A percentile compares a stretch with the other conserved stretches of the same genome.
Evolutionary conservation across 495 filamentous ascomycete species (phyloP).

Genomic region (Penicillium lagena): DNA sequence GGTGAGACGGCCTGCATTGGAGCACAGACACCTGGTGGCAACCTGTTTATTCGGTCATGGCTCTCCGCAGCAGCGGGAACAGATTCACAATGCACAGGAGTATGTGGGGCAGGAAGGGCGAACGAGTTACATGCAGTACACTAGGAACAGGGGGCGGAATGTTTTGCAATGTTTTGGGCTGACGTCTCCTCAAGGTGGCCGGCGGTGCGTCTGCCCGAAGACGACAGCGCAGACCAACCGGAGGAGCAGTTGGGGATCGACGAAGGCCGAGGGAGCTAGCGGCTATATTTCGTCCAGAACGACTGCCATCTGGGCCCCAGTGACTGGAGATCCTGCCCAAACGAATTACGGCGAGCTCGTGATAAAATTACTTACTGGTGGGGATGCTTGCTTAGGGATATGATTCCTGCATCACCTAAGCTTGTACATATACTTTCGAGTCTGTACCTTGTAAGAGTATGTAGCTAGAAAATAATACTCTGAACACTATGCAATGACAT

Average conservation of each 20-base stretch:
- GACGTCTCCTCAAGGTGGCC: conserved; percentile 20
- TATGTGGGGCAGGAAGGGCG: conserved; percentile 22
- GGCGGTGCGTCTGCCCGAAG: conserved; percentile 16
- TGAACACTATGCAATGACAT: no score
- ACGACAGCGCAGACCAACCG: conserved; percentile 5
- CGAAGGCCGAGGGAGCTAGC: conserved; percentile 15
- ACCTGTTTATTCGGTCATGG: conserved; percentile 14
- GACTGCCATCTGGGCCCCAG: conserved; percentile 17
- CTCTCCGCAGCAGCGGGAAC: conserved; percentile 9
- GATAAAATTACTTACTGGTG: neutral
- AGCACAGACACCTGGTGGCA: conserved; percentile 14
- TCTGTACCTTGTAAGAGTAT: no score
- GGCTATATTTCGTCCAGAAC: conserved; percentile 22
- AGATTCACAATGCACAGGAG: conserved; percentile 21
- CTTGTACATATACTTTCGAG: neutral
- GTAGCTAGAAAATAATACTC: no score
- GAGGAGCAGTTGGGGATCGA: conserved; percentile 9
- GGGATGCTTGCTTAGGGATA: neutral
- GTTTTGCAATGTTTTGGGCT: conserved; percentile 18
- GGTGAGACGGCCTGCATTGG: conserved; percentile 12
- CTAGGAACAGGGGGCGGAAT: neutral
- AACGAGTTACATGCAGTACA: conserved; percentile 12
- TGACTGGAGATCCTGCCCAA: conserved; percentile 18
- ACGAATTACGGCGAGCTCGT: conserved; percentile 15
- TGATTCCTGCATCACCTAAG: neutral